Evolutionary conservation across 1,284 basidiomycete species (phyloP), one percentile per base, ranked within the genome.

Genomic region (Prillingera fragicola): DNA sequence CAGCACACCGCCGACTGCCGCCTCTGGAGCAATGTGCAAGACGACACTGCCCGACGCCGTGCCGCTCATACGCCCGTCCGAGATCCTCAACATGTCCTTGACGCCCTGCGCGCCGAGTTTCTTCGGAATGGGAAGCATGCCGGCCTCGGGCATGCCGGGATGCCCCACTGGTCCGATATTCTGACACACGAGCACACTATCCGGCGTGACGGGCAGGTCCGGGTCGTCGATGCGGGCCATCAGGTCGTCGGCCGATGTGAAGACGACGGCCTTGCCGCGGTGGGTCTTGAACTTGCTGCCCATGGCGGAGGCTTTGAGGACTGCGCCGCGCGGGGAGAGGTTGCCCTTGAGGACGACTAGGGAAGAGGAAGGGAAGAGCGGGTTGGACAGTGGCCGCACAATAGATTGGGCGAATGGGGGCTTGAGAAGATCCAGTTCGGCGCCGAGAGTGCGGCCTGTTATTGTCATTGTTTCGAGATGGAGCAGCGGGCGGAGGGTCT

Each of bases 101-200:
- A 71, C 64, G 19, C 69, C 69, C 10, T 49, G 19, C 9, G 49
- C 43, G 5, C 63, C 66, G 10, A 70, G 58, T 43, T 65, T 65
- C 45, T 59, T 58, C 12, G 68, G 68, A 13, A 70, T 70, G 6
- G 68, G 68, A 4, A 67, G 55, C 37, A 66, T 59, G 3, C 68
- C 68, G 10, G 67, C 67, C 40, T 70, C 68, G 2, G 68, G 68
- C 68, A 70, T 70, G n/a, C 68, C 68, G 1, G 67, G 67, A 37
- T 63, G 55, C 8, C 67, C 68, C 3, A 62, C 55, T 0, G 67
- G 63, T 1, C 68, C 68, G 32, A 64, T 65, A 38, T 65, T 63
- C 48, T 68, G 63, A 9, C 69, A 50, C 12, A 70, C 62, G 2
- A 70, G 50, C 48, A 69, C 59, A 26, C 55, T 59, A 18, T 52